Base-by-base conservation (phyloP, 2,329 filamentous ascomycete genomes). In the Aspergillus sp. region DNA sequence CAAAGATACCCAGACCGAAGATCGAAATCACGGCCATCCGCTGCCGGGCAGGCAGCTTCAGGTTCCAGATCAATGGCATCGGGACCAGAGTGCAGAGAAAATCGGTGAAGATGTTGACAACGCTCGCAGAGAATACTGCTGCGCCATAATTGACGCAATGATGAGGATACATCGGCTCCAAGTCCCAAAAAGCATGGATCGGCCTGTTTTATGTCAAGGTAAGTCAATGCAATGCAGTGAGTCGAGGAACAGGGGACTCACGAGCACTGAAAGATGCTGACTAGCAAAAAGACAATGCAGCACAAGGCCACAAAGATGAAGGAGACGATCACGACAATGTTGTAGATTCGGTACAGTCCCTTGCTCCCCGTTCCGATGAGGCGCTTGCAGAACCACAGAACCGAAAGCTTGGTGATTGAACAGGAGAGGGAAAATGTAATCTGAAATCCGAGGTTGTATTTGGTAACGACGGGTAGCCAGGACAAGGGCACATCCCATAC, bases 181-280 rank as follows among this genome's bases (percentile, higher is more conserved):
- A 21, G 38, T 74, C 67, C 73, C 73, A 76, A 58, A 70, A 71
- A 36, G 74, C 75, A 32, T 68, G 66, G 44, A 76, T 62, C 3
- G 74, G 74, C 15, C 72, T 76, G 17, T 51, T 21, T 25, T 36
- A 21, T 17, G 17, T n/a, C 4, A 15, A 48, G 8, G 30, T 48
- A 25, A 49, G 23, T 13, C 27, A 17, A 36, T 15, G 32, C 23
- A 42, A 17, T 13, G 47, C 5, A 10, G n/a, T 1, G 44, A 13
- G 23, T 1, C 7, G 27, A 8, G 15, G 21, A 2, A 23, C 8
- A 5, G 8, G n/a, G 21, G 13, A 75, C 75, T 66, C 63, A 79
- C 77, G 62, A 64, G 71, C 78, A 80, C 55, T 77, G 76, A 55
- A 79, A 76, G 42, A 78, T 66, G 21, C 73, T 73, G 25, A 74